These are phyloP conservation scores for Handroanthus guayacan DNA, from an alignment of 257 asterid genomes.

Conservation along the genomic window DNA sequence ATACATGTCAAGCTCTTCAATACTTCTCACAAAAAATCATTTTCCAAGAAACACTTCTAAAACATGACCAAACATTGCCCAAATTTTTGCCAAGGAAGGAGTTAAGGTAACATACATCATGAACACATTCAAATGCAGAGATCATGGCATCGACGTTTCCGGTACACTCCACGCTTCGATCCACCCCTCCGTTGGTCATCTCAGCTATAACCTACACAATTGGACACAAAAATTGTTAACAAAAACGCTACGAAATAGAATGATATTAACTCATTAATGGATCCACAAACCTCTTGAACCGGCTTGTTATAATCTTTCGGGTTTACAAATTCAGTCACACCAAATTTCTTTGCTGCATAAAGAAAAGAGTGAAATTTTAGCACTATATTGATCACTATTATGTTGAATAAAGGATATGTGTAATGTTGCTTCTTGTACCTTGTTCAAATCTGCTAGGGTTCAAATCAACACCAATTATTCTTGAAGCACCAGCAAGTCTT, in stretches of 20 bases:
- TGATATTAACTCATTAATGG: not conserved
- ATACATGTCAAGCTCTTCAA: too few species aligned
- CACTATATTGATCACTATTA: not conserved
- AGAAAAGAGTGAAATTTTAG: not conserved
- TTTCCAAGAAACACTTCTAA: not conserved
- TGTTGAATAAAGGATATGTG: not conserved
- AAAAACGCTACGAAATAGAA: not conserved
- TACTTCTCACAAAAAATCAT: not conserved
- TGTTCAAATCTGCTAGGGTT: constrained; percentile 58
- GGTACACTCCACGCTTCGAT: constrained; percentile 81
- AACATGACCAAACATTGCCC: too few species aligned
- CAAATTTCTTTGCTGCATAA: constrained; percentile 73
- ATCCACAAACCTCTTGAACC: constrained; percentile 66
- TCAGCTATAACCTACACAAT: constrained; percentile 61
- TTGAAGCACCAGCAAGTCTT: constrained; percentile 80
- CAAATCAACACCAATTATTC: constrained; percentile 75
- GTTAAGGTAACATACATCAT: constrained; percentile 51
- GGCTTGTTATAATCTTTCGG: constrained; percentile 72
- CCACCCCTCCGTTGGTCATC: constrained; percentile 83
- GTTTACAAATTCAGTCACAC: constrained; percentile 81
- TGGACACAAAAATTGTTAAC: not conserved
- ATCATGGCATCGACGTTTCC: constrained; percentile 78
- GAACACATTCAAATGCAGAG: constrained; percentile 89
- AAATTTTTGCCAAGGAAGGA: not conserved
- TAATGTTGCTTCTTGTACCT: constrained; percentile 41